A percentile compares a stretch with the other conserved stretches of the same genome.
phyloP scores from a whole-genome alignment of 495 filamentous ascomycete genomes.

The Friedmanniomyces simplex region DNA sequence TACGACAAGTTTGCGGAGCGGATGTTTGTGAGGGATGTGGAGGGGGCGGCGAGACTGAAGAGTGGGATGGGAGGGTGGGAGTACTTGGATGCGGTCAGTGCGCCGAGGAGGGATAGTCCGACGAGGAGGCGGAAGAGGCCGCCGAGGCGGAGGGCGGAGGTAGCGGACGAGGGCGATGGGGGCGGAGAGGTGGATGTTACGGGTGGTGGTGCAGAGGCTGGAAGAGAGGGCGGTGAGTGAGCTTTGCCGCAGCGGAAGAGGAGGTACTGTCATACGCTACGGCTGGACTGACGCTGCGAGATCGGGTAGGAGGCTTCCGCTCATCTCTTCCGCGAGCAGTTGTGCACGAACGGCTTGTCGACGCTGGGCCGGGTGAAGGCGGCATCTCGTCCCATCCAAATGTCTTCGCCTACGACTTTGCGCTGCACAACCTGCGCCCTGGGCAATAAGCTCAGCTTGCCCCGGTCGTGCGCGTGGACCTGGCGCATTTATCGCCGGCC shows the following conservation, averaged over 20 bases:
- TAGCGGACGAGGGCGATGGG: slow-evolving; percentile 8
- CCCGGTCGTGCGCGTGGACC: not conserved
- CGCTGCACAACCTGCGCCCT: not conserved
- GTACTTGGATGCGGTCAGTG: slow-evolving; percentile 57
- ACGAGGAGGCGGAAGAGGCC: slow-evolving; percentile 27
- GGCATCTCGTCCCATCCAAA: not conserved
- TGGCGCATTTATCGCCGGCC: too few relatives aligned
- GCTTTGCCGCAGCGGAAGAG: not conserved
- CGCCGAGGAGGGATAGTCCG: slow-evolving; percentile 45
- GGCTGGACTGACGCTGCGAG: not conserved
- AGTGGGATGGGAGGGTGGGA: slow-evolving; percentile 45
- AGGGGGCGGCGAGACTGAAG: slow-evolving; percentile 40
- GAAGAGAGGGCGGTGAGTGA: not conserved
- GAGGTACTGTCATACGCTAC: not conserved
- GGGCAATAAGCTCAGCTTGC: not conserved
- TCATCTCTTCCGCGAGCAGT: not conserved
- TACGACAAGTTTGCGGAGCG: slow-evolving; percentile 50
- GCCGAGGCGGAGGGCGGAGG: slow-evolving; percentile 7
- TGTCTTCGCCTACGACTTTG: not conserved
- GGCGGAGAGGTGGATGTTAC: slow-evolving; percentile 4
- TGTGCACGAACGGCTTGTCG: not conserved
- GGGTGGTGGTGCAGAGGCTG: not conserved
- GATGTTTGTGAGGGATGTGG: slow-evolving; percentile 47
- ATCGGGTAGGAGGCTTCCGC: not conserved
- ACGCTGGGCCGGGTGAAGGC: not conserved